Evolutionary conservation across 1,284 basidiomycete species (phyloP).

Genomic region (Baeospora myosura): DNA sequence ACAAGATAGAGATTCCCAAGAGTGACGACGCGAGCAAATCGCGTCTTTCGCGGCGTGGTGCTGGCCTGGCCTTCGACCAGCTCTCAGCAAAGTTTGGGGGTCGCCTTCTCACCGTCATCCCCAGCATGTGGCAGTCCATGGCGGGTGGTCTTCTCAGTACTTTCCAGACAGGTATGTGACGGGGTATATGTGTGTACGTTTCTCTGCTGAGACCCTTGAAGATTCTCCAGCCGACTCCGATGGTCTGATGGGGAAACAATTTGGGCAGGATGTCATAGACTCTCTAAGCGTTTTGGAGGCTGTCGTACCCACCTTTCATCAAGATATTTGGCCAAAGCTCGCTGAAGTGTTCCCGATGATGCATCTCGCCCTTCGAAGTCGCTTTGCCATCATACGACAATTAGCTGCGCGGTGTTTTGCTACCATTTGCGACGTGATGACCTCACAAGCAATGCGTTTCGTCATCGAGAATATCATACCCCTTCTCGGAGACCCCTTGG

Average conservation of each 20-base stretch:
- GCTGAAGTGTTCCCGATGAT: constrained; percentile 72
- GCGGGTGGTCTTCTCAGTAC: constrained; percentile 67
- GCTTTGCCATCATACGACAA: constrained; percentile 84
- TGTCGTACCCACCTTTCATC: constrained; percentile 71
- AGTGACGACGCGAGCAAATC: constrained; percentile 48
- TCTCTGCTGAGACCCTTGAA: constrained; percentile 18
- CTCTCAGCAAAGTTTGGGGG: constrained; percentile 77
- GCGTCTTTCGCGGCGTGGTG: constrained; percentile 72
- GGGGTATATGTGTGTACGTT: constrained; percentile 1
- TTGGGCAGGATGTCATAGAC: constrained; percentile 91
- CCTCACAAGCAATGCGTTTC: constrained; percentile 79
- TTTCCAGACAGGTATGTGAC: constrained; percentile 54
- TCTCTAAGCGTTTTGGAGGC: constrained; percentile 86
- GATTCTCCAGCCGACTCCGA: constrained; percentile 53
- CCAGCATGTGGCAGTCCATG: constrained; percentile 93
- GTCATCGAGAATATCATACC: constrained; percentile 87
- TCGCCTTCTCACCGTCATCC: constrained; percentile 68
- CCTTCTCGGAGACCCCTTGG: constrained; percentile 73
- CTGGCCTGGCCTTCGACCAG: constrained; percentile 75
- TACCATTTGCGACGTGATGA: constrained; percentile 81
- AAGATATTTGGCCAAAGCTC: constrained; percentile 64
- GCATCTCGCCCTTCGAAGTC: constrained; percentile 71
- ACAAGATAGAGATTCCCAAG: constrained; percentile 28
- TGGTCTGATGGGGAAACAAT: constrained; percentile 56
- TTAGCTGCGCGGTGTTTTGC: constrained; percentile 84